Base-by-base conservation (phyloP, 345 rosid species). In the Citrus mangshanensis region DNA sequence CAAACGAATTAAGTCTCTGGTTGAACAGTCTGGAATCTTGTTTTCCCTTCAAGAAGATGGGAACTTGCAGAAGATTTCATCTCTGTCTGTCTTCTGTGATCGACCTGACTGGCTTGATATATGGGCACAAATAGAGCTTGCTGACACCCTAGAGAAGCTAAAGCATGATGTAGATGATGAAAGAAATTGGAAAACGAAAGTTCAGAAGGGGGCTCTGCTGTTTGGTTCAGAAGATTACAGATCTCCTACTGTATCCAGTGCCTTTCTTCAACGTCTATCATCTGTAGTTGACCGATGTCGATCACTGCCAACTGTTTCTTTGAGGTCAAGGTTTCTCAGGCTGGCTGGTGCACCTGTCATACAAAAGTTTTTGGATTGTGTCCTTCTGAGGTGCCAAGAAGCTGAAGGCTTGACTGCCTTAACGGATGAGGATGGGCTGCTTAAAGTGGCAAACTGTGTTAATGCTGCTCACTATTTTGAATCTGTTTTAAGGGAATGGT, bases 391-490 rank as follows among this genome's bases (percentile, higher is more conserved):
- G 83, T 93, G 99, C 84, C 99, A 91, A 84, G 98, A 93, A 79
- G 98, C 98, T 9, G 98, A 94, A 88, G 98, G 98, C 74, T 76
- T 93, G 85, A 96, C 99, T 78, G 94, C 98, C 32, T 80, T 93
- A 79, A 91, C 97, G 3, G 98, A 93, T 81, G 89, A 93, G 61
- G 85, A 86, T 79, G 99, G 91, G 79, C 84, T 96, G 63, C 71
- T 92, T 68, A 96, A 93, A 86, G 99, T 96, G 65, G 85, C 89
- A 34, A 86, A 85, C 84, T 88, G 92, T 6, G 55, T 93, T 42
- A 96, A 94, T 82, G 94, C 97, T 77, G 85, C 89, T 37, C 89
- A 76, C 77, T 88, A 89, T 74, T 68, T 90, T 70, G 98, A 91
- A 78, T 86, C 92, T 66, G 89, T 93, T 74, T 68, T 96, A 75